Base-by-base conservation (phyloP, 2,329 filamentous ascomycete genomes). In the Phaeophleospora eucalypticola region DNA sequence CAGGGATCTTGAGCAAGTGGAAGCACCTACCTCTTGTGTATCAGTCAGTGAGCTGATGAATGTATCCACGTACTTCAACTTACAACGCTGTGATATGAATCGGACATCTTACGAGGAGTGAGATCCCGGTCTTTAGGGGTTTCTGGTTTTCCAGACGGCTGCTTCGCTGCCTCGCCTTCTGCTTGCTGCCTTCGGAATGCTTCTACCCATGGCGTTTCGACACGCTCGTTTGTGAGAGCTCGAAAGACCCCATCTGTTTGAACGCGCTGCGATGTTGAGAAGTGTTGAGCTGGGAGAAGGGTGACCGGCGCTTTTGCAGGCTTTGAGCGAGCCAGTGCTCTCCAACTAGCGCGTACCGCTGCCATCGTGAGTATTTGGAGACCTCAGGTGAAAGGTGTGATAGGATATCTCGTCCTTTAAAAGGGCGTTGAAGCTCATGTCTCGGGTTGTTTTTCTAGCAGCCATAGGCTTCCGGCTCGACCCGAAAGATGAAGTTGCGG, bases 1-100 rank as follows among this genome's bases (percentile, higher is more conserved):
- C 84, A 89, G 42, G 84, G 84, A 61, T 89, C 86, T 59, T 80
- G 82, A 4, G 80, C 83, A 8, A 89, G 71, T 4, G 84, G 84
- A 20, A 89, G 71, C 14, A 82, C 68, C 80, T 83, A 67, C 33
- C 40, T 29, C 57, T 56, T 9, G 19, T 15, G 1, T 1, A 62
- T 64, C 43, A 65, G 52, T 60, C 51, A 62, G 48, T 52, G 44
- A 51, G 41, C 46, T 48, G 41, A 27, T 6, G 12, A 24, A 40
- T 36, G 20, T 17, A 43, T 15, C 29, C 20, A 18, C 17, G 17
- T 9, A 35, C 18, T 17, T 15, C 16, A 29, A 72, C 77, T 53
- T 57, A 86, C 79, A 37, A 86, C 79, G 46, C 78, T 78, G 60
- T 85, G 81, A 62, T 83, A 84, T 66, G 81, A 86, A 60, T 88